A percentile compares a stretch with the other conserved stretches of the same genome.
These are phyloP conservation scores for Apiotrichum porosum DNA, from an alignment of 1,284 basidiomycete species.

Conservation along the genomic window DNA sequence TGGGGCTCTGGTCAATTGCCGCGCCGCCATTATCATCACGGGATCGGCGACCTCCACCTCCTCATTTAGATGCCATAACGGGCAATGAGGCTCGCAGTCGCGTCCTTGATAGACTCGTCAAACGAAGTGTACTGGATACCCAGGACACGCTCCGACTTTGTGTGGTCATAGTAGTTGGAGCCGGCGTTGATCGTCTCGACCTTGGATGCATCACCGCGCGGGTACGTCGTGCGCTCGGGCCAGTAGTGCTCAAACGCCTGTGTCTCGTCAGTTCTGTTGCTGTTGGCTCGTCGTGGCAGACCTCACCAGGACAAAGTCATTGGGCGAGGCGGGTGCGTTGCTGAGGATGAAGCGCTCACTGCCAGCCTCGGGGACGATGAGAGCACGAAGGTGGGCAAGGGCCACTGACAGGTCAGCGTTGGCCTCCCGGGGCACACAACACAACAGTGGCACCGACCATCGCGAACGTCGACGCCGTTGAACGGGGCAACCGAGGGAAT, in stretches of 20 bases:
- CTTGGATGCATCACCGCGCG: conserved; percentile 32
- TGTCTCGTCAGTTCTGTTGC: no score
- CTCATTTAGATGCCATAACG: neutral
- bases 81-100: conserved; percentile 31
- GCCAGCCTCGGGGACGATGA: conserved; percentile 56
- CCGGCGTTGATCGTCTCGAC: conserved; percentile 22
- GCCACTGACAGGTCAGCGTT: no score
- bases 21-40: no score
- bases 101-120: conserved; percentile 33
- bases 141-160: conserved; percentile 34
- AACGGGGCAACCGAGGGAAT: conserved; percentile 32
- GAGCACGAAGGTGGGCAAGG: conserved; percentile 56
- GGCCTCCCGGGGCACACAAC: no score
- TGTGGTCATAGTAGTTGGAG: conserved; percentile 25
- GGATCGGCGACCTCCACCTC: no score
- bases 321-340: conserved; percentile 41
- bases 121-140: conserved; percentile 37
- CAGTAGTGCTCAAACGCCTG: conserved; percentile 28
- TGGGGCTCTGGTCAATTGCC: no score
- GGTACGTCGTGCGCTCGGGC: conserved; percentile 32
- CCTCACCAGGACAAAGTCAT: conserved; percentile 27
- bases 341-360: conserved; percentile 59
- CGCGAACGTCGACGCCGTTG: conserved; percentile 57
- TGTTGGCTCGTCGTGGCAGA: neutral
- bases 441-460: no score